These are phyloP conservation scores for Hypoxylon sp. DNA, from an alignment of 2,329 filamentous ascomycete species.

Conservation along the genomic window DNA sequence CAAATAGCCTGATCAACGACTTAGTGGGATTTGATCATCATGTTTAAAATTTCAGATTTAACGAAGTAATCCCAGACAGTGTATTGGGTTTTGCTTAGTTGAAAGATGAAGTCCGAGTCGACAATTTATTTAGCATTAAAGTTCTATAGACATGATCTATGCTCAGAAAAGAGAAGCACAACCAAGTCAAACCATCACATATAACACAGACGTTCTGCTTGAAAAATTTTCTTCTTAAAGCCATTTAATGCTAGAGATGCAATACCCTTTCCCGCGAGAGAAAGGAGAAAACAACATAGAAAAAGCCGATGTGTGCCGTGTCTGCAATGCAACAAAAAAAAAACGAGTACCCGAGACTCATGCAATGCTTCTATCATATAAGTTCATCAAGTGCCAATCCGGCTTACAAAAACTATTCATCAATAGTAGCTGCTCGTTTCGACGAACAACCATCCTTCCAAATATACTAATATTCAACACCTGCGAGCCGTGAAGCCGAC, in stretches of 20 bases:
- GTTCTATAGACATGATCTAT: not conserved
- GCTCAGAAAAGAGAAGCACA: not conserved
- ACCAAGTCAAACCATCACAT: slow-evolving; percentile 9
- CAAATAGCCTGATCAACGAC: not conserved
- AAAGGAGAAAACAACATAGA: slow-evolving; percentile 15
- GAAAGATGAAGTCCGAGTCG: too few relatives aligned
- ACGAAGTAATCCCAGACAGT: too few relatives aligned
- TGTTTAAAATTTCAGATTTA: too few relatives aligned
- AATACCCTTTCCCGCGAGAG: slow-evolving; percentile 12
- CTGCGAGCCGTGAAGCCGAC: slow-evolving; percentile 10
- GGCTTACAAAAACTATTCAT: slow-evolving; percentile 17
- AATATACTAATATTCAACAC: not conserved
- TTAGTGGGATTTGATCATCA: not conserved
- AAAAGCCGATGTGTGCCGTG: slow-evolving; percentile 13
- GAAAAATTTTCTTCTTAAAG: slow-evolving; percentile 15
- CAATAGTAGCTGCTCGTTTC: slow-evolving; percentile 12
- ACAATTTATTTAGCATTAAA: not conserved
- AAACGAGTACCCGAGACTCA: slow-evolving; percentile 30
- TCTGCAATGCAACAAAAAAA: slow-evolving; percentile 25
- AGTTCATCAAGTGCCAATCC: slow-evolving; percentile 22
- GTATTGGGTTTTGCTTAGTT: too few relatives aligned
- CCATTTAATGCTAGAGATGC: slow-evolving; percentile 33
- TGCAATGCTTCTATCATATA: slow-evolving; percentile 40
- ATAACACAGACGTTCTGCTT: not conserved
- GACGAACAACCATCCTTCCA: slow-evolving; percentile 6